phyloP scores from a whole-genome alignment of 345 rosid species.

The Murraya koenigii region DNA sequence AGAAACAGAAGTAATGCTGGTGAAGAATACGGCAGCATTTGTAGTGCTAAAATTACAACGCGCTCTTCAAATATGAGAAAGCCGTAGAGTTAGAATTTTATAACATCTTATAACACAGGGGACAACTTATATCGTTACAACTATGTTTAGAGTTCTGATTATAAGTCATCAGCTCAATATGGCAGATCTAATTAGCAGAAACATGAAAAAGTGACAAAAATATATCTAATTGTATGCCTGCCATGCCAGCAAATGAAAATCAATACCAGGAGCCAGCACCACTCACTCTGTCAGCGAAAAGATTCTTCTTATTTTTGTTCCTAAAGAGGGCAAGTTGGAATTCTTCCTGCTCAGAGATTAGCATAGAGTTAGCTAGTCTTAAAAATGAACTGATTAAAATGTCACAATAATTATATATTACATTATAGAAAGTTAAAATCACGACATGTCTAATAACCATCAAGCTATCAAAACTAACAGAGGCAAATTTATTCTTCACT shows the following conservation, averaged over 20 bases:
- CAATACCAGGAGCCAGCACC: neutral
- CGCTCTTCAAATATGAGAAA: neutral
- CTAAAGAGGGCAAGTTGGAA: constrained; percentile 89
- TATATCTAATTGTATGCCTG: neutral
- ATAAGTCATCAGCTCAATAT: no score
- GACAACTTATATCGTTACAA: neutral
- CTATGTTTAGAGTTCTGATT: neutral
- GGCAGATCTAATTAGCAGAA: neutral
- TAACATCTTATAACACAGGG: neutral
- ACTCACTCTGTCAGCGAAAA: constrained; percentile 86
- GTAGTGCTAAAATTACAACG: neutral
- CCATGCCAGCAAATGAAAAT: neutral
- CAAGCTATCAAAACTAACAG: neutral
- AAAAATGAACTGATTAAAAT: neutral
- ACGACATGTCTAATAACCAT: neutral
- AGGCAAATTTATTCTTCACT: neutral
- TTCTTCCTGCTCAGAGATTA: constrained; percentile 60
- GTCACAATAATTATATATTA: neutral
- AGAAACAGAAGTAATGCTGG: neutral
- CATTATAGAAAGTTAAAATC: neutral
- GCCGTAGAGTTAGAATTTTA: neutral
- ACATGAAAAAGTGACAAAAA: neutral
- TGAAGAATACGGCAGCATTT: neutral
- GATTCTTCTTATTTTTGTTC: constrained; percentile 66
- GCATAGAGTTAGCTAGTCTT: neutral